phyloP scores from a whole-genome alignment of 1,284 basidiomycete species.

The Rhodotorula sp. region DNA sequence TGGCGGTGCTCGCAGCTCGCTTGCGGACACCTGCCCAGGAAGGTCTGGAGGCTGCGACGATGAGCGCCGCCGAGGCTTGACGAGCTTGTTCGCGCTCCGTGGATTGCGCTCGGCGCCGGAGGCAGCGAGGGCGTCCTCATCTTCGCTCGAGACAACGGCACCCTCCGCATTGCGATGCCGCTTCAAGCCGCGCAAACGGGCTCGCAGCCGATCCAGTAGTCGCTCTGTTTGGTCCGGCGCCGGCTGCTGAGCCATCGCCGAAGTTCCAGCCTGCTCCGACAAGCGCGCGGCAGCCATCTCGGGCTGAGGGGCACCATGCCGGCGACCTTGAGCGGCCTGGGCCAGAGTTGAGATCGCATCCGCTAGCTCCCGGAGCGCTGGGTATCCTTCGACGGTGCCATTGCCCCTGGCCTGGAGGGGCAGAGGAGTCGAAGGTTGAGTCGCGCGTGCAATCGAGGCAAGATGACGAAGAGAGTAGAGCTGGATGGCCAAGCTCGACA shows the following conservation, averaged over 20 bases:
- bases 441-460: slow-evolving; percentile 35
- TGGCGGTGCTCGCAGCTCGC: too few relatives aligned
- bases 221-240: slow-evolving; percentile 3
- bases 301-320: background rate
- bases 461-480: slow-evolving; percentile 38
- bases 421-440: slow-evolving; percentile 14
- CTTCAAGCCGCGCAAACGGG: slow-evolving; percentile 21
- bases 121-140: too few relatives aligned
- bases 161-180: background rate
- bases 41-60: too few relatives aligned
- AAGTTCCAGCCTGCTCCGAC: background rate
- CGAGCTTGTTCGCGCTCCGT: slow-evolving; percentile 11
- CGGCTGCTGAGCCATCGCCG: background rate
- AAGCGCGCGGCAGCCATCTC: background rate
- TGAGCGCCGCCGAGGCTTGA: slow-evolving; percentile 14
- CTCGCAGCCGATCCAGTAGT: slow-evolving; percentile 6
- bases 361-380: slow-evolving; percentile 16
- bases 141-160: background rate
- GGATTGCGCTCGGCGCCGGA: background rate
- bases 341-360: slow-evolving; percentile 11
- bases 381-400: slow-evolving; percentile 7
- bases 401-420: background rate
- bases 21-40: too few relatives aligned
- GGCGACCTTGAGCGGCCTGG: background rate
- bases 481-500: slow-evolving; percentile 32